Percentiles rank a stretch among this genome's conserved stretches.
Conservation (phyloP, 108 stramenopile genomes). For the Mayamaea pseudoterrestris region DNA sequence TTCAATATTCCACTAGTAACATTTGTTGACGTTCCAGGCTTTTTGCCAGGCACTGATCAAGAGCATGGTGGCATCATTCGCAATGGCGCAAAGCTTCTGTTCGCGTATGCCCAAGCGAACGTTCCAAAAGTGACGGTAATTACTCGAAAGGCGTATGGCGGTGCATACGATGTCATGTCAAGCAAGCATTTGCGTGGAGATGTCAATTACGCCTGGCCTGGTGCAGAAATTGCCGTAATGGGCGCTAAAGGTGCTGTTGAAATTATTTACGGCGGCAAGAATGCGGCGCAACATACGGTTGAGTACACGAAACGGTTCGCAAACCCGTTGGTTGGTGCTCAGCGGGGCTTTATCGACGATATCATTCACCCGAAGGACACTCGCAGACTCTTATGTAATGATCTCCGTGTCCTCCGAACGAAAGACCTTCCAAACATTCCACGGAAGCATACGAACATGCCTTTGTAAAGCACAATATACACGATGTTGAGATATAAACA, state of each 20-base stretch:
- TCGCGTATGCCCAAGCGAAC: conserved; percentile 97
- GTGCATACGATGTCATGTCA: conserved; percentile 99
- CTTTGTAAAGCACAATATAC: conserved; percentile 81
- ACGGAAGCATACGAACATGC: conserved; percentile 95
- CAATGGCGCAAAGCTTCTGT: conserved; percentile 95
- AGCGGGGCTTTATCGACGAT: conserved; percentile 92
- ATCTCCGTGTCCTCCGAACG: conserved; percentile 75
- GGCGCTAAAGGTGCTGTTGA: conserved; percentile 99
- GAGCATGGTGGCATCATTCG: conserved; percentile 93
- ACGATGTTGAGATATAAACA: too few relatives aligned
- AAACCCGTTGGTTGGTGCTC: conserved; percentile 93
- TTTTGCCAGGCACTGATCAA: conserved; percentile 93
- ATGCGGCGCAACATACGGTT: conserved; percentile 84
- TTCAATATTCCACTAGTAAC: conserved; percentile 98
- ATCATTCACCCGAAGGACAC: conserved; percentile 92
- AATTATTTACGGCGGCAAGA: conserved; percentile 95
- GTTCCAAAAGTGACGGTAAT: conserved; percentile 98
- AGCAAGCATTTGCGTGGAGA: conserved; percentile 97
- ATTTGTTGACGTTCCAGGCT: conserved; percentile 99
- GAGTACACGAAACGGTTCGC: conserved; percentile 90
- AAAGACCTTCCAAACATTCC: conserved; percentile 75
- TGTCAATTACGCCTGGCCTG: conserved; percentile 98
- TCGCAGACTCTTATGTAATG: conserved; percentile 82
- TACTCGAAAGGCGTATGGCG: conserved; percentile 98
- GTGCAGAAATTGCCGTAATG: conserved; percentile 94